Evolutionary conservation across 495 filamentous ascomycete species (phyloP).

Genomic region (Talaromyces ruber): DNA sequence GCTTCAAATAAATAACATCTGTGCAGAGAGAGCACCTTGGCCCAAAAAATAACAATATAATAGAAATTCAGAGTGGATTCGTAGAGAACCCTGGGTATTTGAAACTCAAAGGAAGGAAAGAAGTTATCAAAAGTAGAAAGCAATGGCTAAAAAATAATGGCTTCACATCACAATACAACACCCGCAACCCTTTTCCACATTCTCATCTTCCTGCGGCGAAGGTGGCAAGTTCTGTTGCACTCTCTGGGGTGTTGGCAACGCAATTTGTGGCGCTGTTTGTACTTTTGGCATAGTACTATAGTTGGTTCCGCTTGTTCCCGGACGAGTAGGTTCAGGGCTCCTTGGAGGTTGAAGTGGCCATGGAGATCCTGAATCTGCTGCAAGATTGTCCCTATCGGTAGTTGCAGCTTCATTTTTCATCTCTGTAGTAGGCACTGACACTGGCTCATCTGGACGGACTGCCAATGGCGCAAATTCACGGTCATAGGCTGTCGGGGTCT

Average conservation of each 20-base stretch:
- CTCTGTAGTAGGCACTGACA: constrained; percentile 9
- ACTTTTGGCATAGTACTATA: constrained; percentile 50
- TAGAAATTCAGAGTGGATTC: constrained; percentile 1
- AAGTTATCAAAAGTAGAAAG: constrained; percentile 7
- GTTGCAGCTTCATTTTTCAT: constrained; percentile 23
- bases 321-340: constrained; percentile 27
- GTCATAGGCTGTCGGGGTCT: constrained; percentile 72
- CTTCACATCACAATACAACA: constrained; percentile 47
- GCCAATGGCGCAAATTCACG: constrained; percentile 73
- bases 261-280: constrained; percentile 30
- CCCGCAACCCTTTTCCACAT: constrained; percentile 39
- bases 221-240: constrained; percentile 33
- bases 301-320: constrained; percentile 27
- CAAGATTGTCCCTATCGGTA: constrained; percentile 16
- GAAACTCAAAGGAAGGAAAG: constrained; percentile 9
- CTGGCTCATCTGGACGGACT: constrained; percentile 35
- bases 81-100: constrained; percentile 3
- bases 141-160: not conserved
- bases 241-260: constrained; percentile 23
- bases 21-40: not conserved
- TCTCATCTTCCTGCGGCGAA: constrained; percentile 21
- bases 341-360: constrained; percentile 14
- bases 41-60: not conserved
- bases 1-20: not conserved
- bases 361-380: constrained; percentile 5